A percentile compares a stretch with the other conserved stretches of the same genome.
These are phyloP conservation scores for Trebouxia sp. DNA, from an alignment of 139 green algal species.

Conservation along the genomic window DNA sequence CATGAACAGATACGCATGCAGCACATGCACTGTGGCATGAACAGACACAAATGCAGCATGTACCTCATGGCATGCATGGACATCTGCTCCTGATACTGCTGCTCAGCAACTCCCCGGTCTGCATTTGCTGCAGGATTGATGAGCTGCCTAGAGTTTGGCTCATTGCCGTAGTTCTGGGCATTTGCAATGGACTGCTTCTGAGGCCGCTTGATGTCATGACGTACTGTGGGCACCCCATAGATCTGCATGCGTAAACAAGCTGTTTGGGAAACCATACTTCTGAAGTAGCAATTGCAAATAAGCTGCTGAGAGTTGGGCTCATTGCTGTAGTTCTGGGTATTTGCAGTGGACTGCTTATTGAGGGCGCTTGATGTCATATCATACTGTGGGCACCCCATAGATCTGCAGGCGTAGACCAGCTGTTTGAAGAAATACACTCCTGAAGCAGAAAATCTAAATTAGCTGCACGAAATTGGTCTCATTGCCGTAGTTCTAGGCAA, in stretches of 20 bases:
- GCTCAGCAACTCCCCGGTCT: constrained; percentile 62
- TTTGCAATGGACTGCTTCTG: constrained; percentile 52
- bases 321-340: constrained; percentile 70
- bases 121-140: constrained; percentile 56
- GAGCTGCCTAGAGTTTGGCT: constrained; percentile 62
- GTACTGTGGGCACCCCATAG: constrained; percentile 63
- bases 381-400: constrained; percentile 63
- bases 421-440: background rate
- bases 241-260: constrained; percentile 12
- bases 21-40: no score
- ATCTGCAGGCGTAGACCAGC: constrained; percentile 16
- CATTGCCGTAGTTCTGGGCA: constrained; percentile 71
- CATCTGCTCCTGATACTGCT: constrained; percentile 55
- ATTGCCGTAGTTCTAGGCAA: constrained; percentile 70
- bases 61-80: constrained; percentile 41
- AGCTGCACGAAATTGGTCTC: constrained; percentile 64
- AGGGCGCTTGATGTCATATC: constrained; percentile 58
- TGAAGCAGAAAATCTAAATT: no score
- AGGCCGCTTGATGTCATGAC: constrained; percentile 58
- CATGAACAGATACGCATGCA: background rate
- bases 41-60: background rate
- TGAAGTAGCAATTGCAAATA: no score
- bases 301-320: constrained; percentile 64
- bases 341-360: constrained; percentile 50
- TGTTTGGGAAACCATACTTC: background rate